These are phyloP conservation scores for Gossypium stocksii DNA, from an alignment of 345 rosid genomes.

Conservation along the genomic window DNA sequence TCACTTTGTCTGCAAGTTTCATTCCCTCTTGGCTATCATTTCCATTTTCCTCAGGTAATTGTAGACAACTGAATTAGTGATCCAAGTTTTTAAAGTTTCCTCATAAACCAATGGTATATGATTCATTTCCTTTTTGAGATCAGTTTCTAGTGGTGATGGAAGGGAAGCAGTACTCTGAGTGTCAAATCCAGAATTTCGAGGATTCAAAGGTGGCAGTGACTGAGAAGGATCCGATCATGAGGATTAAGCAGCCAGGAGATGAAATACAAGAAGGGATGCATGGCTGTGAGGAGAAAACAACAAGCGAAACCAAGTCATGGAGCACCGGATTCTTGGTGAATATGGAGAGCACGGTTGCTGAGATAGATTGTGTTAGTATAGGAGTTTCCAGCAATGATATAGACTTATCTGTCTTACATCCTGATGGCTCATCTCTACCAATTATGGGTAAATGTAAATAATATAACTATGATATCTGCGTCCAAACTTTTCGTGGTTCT, in stretches of 20 bases:
- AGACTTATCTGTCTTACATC: not conserved
- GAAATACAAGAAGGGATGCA: not conserved
- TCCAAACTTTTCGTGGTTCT: no score
- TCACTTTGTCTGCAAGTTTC: not conserved
- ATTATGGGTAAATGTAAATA: not conserved
- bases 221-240: not conserved
- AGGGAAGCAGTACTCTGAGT: not conserved
- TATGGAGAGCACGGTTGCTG: conserved; percentile 10
- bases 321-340: not conserved
- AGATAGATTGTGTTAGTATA: conserved; percentile 1
- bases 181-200: not conserved
- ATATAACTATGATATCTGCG: not conserved
- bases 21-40: not conserved
- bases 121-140: not conserved
- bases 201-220: not conserved
- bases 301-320: not conserved
- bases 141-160: not conserved
- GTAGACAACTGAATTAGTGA: not conserved
- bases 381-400: conserved; percentile 4
- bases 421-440: not conserved
- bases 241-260: not conserved
- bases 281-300: not conserved
- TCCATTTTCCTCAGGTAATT: not conserved
- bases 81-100: no score
- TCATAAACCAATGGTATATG: no score